Evolutionary conservation across 345 rosid genomes (phyloP).

Genomic region (Euphorbia tirucalli): DNA sequence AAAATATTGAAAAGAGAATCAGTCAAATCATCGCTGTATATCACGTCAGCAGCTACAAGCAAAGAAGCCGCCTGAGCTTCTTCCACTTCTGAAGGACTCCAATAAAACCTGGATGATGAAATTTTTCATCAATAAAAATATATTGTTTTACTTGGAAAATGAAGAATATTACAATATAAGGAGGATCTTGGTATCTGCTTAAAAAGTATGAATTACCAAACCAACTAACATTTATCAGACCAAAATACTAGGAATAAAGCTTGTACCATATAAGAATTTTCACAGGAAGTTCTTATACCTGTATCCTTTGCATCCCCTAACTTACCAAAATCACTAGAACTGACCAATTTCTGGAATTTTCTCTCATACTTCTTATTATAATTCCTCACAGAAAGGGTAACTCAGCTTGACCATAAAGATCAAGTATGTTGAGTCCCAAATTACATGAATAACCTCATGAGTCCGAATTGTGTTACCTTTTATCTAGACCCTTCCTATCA

Average conservation of each 20-base stretch:
- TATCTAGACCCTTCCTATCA: not conserved
- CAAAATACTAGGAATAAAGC: not conserved
- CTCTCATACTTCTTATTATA: not conserved
- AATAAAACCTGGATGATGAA: conserved; percentile 37
- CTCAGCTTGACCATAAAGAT: not conserved
- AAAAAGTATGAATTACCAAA: not conserved
- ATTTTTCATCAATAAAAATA: not conserved
- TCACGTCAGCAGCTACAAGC: conserved; percentile 68
- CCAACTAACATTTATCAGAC: not conserved
- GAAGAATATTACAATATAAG: not conserved
- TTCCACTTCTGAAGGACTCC: conserved; percentile 50
- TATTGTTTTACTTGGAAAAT: not conserved
- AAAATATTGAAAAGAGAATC: conserved; percentile 47
- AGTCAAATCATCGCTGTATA: conserved; percentile 62
- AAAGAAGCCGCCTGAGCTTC: conserved; percentile 48
- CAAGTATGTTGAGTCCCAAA: not conserved
- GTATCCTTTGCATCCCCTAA: not conserved
- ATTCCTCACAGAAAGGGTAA: not conserved
- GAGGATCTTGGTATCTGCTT: too few relatives aligned
- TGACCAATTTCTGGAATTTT: not conserved
- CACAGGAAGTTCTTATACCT: not conserved
- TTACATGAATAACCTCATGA: not conserved
- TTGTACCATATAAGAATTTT: not conserved
- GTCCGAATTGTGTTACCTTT: not conserved
- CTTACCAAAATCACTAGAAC: not conserved